Percentiles rank a stretch among this genome's conserved stretches.
Evolutionary conservation across 495 filamentous ascomycete species (phyloP).

Genomic region (Trichoderma asperelloides): DNA sequence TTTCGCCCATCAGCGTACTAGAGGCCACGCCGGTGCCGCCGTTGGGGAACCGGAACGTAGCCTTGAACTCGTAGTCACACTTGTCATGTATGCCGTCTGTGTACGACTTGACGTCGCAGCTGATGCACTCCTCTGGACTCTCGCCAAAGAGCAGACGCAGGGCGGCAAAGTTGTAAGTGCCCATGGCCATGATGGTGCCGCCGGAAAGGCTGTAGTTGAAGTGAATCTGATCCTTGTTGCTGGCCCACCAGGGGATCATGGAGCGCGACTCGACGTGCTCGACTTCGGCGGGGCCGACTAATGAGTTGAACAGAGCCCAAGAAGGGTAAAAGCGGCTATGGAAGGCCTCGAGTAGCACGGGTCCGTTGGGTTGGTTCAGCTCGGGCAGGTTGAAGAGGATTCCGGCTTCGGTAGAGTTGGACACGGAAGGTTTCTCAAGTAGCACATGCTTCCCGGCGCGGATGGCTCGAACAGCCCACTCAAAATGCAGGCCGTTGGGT

Average conservation of each 20-base stretch:
- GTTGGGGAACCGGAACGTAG: conserved; percentile 32
- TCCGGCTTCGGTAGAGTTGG: conserved; percentile 40
- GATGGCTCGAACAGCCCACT: conserved; percentile 45
- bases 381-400: conserved; percentile 32
- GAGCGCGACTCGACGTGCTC: conserved; percentile 23
- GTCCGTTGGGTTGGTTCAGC: conserved; percentile 18
- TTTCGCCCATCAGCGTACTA: not conserved
- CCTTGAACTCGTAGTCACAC: conserved; percentile 33
- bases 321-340: conserved; percentile 50
- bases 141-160: conserved; percentile 31
- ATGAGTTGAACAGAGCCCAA: conserved; percentile 38
- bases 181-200: conserved; percentile 51
- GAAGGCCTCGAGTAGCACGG: conserved; percentile 52
- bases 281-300: conserved; percentile 32
- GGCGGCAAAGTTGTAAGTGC: conserved; percentile 38
- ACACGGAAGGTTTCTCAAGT: conserved; percentile 46
- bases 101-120: conserved; percentile 21
- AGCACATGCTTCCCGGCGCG: conserved; percentile 51
- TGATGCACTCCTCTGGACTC: conserved; percentile 27
- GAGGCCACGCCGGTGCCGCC: conserved; percentile 27
- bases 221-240: conserved; percentile 42
- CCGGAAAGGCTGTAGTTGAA: conserved; percentile 47
- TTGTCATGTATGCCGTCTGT: conserved; percentile 15
- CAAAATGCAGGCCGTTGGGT: conserved; percentile 44
- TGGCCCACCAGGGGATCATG: conserved; percentile 20